Conservation (phyloP, 1,284 basidiomycete genomes). For the Leccinum cinnamomeum region DNA sequence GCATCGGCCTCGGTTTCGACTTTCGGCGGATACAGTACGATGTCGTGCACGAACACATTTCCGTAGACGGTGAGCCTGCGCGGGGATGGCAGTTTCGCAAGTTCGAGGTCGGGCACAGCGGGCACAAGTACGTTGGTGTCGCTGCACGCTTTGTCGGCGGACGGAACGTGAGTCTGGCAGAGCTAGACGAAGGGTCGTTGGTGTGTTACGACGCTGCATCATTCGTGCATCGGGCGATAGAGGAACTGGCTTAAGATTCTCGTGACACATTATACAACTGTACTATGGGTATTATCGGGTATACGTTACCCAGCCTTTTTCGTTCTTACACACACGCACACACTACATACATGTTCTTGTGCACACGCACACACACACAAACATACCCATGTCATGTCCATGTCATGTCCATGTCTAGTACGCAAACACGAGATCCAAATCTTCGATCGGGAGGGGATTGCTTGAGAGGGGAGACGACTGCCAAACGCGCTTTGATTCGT, state of each 20-base stretch:
- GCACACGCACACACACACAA: not conserved
- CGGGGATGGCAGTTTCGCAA: constrained; percentile 66
- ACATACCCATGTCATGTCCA: not conserved
- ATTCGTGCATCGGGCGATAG: constrained; percentile 49
- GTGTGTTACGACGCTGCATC: constrained; percentile 43
- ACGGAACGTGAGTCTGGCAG: constrained; percentile 21
- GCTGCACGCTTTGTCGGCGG: constrained; percentile 56
- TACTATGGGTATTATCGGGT: constrained; percentile 20
- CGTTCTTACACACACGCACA: constrained; percentile 8
- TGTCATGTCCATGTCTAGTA: not conserved
- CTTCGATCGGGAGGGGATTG: constrained; percentile 32
- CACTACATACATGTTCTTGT: not conserved
- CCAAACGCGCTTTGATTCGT: constrained; percentile 45
- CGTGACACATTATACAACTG: constrained; percentile 12
- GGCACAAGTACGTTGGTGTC: constrained; percentile 60
- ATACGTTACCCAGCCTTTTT: constrained; percentile 1
- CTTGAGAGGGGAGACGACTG: constrained; percentile 47
- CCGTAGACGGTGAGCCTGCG: constrained; percentile 57
- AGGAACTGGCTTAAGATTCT: constrained; percentile 36
- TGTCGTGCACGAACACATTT: constrained; percentile 46
- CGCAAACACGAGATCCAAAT: constrained; percentile 1
- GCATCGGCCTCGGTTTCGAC: constrained; percentile 78
- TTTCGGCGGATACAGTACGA: constrained; percentile 73
- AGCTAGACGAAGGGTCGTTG: constrained; percentile 42
- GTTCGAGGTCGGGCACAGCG: constrained; percentile 49